phyloP scores from a whole-genome alignment of 164 flowering plant species.

The Cinnamomum chago region DNA sequence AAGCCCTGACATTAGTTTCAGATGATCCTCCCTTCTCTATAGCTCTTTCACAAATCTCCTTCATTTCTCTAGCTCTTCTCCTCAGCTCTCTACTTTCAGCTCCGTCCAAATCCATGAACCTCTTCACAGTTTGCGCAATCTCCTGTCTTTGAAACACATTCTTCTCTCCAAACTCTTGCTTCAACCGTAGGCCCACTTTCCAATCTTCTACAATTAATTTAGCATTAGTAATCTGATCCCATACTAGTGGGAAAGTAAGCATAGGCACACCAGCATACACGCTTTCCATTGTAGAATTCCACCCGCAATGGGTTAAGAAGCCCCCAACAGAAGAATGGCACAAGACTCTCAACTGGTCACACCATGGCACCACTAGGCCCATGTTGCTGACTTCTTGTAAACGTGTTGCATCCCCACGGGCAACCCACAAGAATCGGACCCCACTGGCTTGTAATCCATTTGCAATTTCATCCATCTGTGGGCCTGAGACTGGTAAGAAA shows the following conservation, averaged over 20 bases:
- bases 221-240: constrained; percentile 44
- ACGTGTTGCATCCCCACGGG: constrained; percentile 29
- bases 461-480: constrained; percentile 35
- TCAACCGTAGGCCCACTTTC: constrained; percentile 49
- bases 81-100: constrained; percentile 7
- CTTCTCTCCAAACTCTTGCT: constrained; percentile 17
- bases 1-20: background rate
- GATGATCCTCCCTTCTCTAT: constrained; percentile 1
- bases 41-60: constrained; percentile 4
- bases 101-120: constrained; percentile 7
- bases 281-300: constrained; percentile 58
- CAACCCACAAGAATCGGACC: constrained; percentile 37
- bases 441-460: constrained; percentile 31
- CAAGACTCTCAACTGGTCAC: constrained; percentile 61
- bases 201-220: constrained; percentile 54
- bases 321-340: constrained; percentile 59
- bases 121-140: background rate
- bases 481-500: constrained; percentile 24
- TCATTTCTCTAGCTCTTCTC: constrained; percentile 1
- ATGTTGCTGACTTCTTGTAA: constrained; percentile 23
- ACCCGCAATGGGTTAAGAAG: constrained; percentile 69
- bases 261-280: constrained; percentile 50
- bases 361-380: constrained; percentile 61
- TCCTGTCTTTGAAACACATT: background rate
- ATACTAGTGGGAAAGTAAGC: constrained; percentile 44